phyloP scores from a whole-genome alignment of 2,329 filamentous ascomycete genomes.

The Fusarium subglutinans region DNA sequence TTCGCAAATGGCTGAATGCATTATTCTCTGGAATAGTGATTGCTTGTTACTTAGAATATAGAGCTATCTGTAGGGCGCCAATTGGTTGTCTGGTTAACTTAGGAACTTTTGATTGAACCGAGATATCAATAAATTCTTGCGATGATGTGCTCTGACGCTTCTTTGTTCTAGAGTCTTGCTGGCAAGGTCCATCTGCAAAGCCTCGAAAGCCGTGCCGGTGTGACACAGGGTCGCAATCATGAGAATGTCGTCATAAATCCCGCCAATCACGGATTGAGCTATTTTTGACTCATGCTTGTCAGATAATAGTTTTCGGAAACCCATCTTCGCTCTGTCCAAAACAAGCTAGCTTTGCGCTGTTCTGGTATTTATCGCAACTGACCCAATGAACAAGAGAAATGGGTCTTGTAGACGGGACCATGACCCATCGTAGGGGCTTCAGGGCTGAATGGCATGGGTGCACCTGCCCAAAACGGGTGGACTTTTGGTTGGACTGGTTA shows the following conservation, averaged over 20 bases:
- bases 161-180: background rate
- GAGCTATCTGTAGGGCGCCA: too few relatives aligned
- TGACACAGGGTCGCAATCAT: background rate
- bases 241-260: background rate
- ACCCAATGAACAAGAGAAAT: background rate
- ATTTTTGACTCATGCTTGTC: background rate
- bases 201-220: background rate
- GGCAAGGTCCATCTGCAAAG: background rate
- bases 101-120: background rate
- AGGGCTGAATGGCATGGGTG: background rate
- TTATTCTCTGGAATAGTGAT: background rate
- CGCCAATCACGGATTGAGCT: background rate
- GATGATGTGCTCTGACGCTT: background rate
- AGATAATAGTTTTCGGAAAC: background rate
- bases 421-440: background rate
- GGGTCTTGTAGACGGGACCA: background rate
- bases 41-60: background rate
- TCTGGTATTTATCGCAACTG: background rate
- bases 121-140: too few relatives aligned
- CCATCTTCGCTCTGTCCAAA: background rate
- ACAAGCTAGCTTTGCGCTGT: conserved; percentile 11
- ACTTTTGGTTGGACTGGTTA: background rate
- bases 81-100: background rate
- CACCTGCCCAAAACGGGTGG: background rate
- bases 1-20: background rate